Evolutionary conservation across 768 basidiomycete species (phyloP).

Genomic region (Cytidiella melzeri): DNA sequence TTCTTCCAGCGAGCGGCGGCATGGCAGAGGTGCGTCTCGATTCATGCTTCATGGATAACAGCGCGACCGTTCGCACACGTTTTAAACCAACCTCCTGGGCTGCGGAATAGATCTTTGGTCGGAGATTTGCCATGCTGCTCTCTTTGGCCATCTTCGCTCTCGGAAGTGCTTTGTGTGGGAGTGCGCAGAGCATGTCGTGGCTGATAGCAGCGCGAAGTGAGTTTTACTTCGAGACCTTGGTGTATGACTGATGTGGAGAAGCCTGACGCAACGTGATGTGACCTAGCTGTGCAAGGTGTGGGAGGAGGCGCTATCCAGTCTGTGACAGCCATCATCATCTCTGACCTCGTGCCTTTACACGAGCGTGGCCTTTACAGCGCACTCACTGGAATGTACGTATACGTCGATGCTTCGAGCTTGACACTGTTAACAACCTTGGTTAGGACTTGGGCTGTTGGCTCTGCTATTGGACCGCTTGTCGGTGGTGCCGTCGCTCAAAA

Average conservation of each 20-base stretch:
- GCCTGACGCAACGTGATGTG: neutral
- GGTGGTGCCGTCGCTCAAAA: conserved; percentile 20
- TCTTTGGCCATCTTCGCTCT: conserved; percentile 4
- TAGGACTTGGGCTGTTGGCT: conserved; percentile 1
- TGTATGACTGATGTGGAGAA: neutral
- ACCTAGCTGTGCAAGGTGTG: conserved; percentile 11
- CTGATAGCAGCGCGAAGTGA: conserved; percentile 11
- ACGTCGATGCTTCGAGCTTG: neutral
- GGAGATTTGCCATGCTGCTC: conserved; percentile 2
- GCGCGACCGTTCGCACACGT: neutral
- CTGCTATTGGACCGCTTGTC: neutral
- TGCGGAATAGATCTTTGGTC: conserved; percentile 6
- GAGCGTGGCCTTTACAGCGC: conserved; percentile 25
- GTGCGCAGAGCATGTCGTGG: conserved; percentile 10
- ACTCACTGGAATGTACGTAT: conserved; percentile 23
- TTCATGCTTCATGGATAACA: no score
- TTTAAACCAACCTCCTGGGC: neutral
- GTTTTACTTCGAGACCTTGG: neutral
- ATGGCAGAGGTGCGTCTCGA: conserved; percentile 15
- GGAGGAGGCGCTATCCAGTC: conserved; percentile 10
- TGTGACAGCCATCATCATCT: conserved; percentile 4
- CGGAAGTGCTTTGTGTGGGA: conserved; percentile 10
- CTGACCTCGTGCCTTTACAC: conserved; percentile 10
- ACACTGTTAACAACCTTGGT: neutral
- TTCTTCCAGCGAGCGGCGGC: conserved; percentile 28